A percentile compares a stretch with the other conserved stretches of the same genome.
Conservation (phyloP, 768 basidiomycete species). For the Russula sp. region DNA sequence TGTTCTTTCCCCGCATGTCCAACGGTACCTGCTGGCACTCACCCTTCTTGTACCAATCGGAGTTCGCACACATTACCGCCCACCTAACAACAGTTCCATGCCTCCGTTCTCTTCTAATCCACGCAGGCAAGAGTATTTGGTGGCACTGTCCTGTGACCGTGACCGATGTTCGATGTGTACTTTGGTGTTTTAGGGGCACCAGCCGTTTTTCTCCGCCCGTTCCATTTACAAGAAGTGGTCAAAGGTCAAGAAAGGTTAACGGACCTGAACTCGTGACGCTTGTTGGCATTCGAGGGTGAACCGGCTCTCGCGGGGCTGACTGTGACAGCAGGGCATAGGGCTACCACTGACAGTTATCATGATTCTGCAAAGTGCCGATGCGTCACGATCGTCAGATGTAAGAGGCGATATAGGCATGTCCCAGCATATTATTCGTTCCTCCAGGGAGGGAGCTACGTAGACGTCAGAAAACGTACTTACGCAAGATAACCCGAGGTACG, state of each 20-base stretch:
- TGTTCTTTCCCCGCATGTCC: not conserved
- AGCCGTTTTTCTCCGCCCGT: not conserved
- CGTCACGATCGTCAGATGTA: not conserved
- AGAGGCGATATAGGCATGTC: conserved; percentile 1
- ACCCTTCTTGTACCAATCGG: not conserved
- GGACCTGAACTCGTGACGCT: not conserved
- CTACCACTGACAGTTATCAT: conserved; percentile 1
- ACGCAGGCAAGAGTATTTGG: not conserved
- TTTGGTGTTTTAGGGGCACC: not conserved
- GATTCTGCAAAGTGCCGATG: not conserved
- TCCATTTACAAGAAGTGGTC: not conserved
- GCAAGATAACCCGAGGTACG: conserved; percentile 1
- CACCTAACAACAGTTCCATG: not conserved
- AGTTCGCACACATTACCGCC: not conserved
- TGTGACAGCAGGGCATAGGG: conserved; percentile 9
- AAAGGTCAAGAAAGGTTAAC: not conserved
- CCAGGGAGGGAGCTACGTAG: not conserved
- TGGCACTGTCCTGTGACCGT: conserved; percentile 4
- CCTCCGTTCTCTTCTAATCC: not conserved
- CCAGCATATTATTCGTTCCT: not conserved
- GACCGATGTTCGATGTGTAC: not conserved
- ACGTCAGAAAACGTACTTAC: not conserved
- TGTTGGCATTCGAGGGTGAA: conserved; percentile 7
- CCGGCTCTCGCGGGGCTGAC: not conserved
- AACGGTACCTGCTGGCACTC: conserved; percentile 1